Base-by-base conservation (phyloP, 176 grass and related monocot genomes). In the Tillandsia fasciculata region DNA sequence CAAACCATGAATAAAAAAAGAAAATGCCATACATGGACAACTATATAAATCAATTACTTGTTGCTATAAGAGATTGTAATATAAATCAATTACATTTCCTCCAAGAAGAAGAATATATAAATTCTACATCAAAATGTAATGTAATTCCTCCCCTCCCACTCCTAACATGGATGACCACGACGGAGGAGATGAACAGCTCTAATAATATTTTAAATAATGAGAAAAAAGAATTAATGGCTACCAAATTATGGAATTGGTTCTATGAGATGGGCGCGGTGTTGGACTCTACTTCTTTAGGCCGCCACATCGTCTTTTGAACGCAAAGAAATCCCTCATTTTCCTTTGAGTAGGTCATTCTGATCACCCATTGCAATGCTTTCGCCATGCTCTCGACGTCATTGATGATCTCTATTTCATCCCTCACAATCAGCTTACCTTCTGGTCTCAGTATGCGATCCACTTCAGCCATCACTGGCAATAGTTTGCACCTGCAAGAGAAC, bases 271-370 rank as follows among this genome's bases (percentile, higher is more conserved):
- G 57, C 33, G 24, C 27, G 11, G 17, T 70, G 17, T 65, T 66
- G 22, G n/a, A 13, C 64, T 92, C 83, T 1, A 83, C 13, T 54
- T 92, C 74, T 10, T 78, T 81, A 24, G 93, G 93, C 79, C 86
- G 84, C 89, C 93, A 96, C 65, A 68, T 72, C 48, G 86, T 92
- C 86, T 96, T 96, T 78, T 87, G 81, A 8, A 87, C 86, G 74
- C 81, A 96, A 23, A 96, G 70, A 67, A 96, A 70, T 1, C 89
- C 93, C 67, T 92, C 68, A 59, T 85, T 81, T 51, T 58, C 33
- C 58, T 87, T 85, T 64, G 89, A 90, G 14, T 78, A 83, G 59
- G 79, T 85, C 89, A 96, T 83, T 83, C 77, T 85, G 26, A 96
- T 69, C 79, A 90, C 86, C 54, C 87, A 96, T 15, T 87, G 80